Percentiles rank a stretch among this genome's conserved stretches.
These are phyloP conservation scores for Ampelomyces quisqualis DNA, from an alignment of 2,329 filamentous ascomycete species.

Conservation along the genomic window DNA sequence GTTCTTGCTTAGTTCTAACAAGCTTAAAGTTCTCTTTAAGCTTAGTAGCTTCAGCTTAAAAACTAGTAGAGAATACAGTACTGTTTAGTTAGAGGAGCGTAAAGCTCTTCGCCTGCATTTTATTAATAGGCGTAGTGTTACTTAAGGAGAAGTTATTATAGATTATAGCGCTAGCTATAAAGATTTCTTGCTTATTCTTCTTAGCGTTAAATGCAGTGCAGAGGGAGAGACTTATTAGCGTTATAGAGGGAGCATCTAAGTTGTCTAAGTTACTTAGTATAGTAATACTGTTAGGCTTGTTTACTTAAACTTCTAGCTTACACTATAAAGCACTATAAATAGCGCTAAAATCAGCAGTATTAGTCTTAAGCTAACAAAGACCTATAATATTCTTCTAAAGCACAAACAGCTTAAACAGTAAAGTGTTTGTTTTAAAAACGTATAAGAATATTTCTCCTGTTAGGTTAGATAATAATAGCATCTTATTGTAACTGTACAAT, in stretches of 20 bases:
- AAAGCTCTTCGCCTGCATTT: slow-evolving; percentile 85
- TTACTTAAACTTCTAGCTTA: slow-evolving; percentile 85
- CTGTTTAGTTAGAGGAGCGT: slow-evolving; percentile 84
- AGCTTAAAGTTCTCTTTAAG: slow-evolving; percentile 76
- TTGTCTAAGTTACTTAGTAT: slow-evolving; percentile 75
- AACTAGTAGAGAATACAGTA: slow-evolving; percentile 77
- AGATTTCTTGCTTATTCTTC: slow-evolving; percentile 94
- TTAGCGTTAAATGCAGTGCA: slow-evolving; percentile 85
- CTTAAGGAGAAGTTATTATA: slow-evolving; percentile 87
- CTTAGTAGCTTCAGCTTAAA: slow-evolving; percentile 74
- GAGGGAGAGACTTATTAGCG: slow-evolving; percentile 91
- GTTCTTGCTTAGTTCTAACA: slow-evolving; percentile 79
- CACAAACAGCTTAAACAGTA: slow-evolving; percentile 96
- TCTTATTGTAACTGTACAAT: slow-evolving; percentile 91
- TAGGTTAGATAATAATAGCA: slow-evolving; percentile 66
- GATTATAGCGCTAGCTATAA: slow-evolving; percentile 85
- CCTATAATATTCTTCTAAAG: slow-evolving; percentile 99
- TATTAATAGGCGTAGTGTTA: slow-evolving; percentile 85
- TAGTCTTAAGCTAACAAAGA: slow-evolving; percentile 93
- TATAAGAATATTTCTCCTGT: slow-evolving; percentile 89
- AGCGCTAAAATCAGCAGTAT: slow-evolving; percentile 77
- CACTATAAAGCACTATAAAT: slow-evolving; percentile 95
- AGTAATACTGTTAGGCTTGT: slow-evolving; percentile 73
- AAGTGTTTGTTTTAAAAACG: slow-evolving; percentile 89
- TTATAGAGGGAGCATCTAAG: slow-evolving; percentile 80